A percentile compares a stretch with the other conserved stretches of the same genome.
Evolutionary conservation across 805 yeast genomes (phyloP).

Genomic region (Ogataea neopini): DNA sequence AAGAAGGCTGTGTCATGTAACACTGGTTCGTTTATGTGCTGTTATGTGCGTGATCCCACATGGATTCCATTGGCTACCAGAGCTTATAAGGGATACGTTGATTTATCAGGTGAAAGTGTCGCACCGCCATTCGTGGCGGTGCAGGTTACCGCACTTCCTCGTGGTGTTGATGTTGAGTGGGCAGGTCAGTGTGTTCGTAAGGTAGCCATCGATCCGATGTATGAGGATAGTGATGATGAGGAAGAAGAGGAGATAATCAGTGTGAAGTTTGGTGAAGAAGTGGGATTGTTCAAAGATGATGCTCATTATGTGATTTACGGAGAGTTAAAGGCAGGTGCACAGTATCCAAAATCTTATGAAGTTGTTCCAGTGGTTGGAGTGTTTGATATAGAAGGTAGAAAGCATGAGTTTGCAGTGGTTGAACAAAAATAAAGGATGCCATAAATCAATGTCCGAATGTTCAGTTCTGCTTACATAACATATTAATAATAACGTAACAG

Average conservation of each 20-base stretch:
- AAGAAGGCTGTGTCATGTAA: constrained; percentile 51
- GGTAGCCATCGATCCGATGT: constrained; percentile 37
- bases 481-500: too few species aligned
- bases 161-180: constrained; percentile 71
- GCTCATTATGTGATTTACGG: constrained; percentile 28
- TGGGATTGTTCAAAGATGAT: neutral
- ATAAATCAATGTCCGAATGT: too few species aligned
- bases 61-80: constrained; percentile 35
- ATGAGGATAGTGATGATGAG: constrained; percentile 20
- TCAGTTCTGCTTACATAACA: too few species aligned
- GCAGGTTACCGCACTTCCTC: constrained; percentile 60
- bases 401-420: constrained; percentile 17
- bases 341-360: constrained; percentile 23
- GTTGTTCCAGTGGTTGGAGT: constrained; percentile 24
- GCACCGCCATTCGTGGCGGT: constrained; percentile 46
- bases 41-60: constrained; percentile 48
- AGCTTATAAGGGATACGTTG: constrained; percentile 48
- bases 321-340: constrained; percentile 9
- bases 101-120: neutral
- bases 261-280: neutral
- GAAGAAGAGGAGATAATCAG: constrained; percentile 5
- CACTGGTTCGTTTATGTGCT: constrained; percentile 49
- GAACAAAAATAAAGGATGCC: neutral
- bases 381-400: constrained; percentile 9
- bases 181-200: constrained; percentile 57